A percentile compares a stretch with the other conserved stretches of the same genome.
Evolutionary conservation across 163 green algal genomes (phyloP).

Genomic region (Chlorella variabilis): DNA sequence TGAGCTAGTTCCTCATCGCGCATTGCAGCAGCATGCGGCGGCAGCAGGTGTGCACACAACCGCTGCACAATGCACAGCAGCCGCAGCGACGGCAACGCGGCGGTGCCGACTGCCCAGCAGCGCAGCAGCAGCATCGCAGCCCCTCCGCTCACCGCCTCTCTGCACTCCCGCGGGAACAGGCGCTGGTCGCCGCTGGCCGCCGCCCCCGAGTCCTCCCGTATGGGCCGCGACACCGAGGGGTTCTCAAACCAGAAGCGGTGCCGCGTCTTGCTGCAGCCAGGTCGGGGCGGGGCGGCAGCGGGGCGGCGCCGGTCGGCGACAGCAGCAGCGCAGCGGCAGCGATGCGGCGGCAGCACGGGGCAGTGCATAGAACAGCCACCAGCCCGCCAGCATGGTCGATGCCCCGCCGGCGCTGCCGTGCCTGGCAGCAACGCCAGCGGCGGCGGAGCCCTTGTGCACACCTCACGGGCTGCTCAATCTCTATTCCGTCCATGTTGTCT

Average conservation of each 20-base stretch:
- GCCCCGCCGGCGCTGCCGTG: no score
- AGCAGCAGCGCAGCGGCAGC: no score
- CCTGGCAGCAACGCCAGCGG: no score
- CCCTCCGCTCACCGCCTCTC: constrained; percentile 79
- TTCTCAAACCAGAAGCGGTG: constrained; percentile 80
- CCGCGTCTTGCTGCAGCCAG: constrained; percentile 37
- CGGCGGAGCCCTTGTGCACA: no score
- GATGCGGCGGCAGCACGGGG: no score
- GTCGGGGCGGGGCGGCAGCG: neutral
- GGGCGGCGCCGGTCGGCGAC: no score
- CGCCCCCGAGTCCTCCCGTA: constrained; percentile 57
- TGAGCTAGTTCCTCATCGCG: constrained; percentile 24
- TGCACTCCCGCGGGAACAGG: constrained; percentile 80
- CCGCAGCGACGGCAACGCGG: neutral
- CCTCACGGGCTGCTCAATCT: constrained; percentile 53
- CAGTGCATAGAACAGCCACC: no score
- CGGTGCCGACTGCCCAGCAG: neutral
- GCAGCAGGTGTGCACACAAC: neutral
- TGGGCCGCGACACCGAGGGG: constrained; percentile 60
- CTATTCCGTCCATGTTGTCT: constrained; percentile 70
- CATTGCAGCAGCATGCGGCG: neutral
- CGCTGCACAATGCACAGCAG: neutral
- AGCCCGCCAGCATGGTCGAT: no score
- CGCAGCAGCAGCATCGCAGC: neutral
- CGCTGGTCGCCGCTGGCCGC: constrained; percentile 33